Evolutionary conservation across 1,284 basidiomycete species (phyloP).

Genomic region (Heterobasidion parviporum): DNA sequence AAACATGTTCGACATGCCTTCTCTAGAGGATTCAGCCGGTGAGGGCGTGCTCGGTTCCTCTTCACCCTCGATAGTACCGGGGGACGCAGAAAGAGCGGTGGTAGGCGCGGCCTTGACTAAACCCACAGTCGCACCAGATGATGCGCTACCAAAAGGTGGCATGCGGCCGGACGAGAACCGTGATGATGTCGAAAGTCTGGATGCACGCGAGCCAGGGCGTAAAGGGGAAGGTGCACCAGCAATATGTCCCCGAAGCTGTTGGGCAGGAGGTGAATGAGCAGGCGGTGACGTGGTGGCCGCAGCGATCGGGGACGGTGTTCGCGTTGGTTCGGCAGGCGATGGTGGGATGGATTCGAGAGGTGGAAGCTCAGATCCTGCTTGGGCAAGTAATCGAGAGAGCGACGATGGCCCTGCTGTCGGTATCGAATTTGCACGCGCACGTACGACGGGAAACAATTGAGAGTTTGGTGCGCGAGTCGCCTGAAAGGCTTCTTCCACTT

Average conservation of each 20-base stretch:
- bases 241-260: slow-evolving; percentile 7
- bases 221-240: slow-evolving; percentile 42
- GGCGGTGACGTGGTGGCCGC: slow-evolving; percentile 10
- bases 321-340: slow-evolving; percentile 20
- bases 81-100: slow-evolving; percentile 46
- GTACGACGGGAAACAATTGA: slow-evolving; percentile 48
- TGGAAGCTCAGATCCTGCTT: slow-evolving; percentile 36
- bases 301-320: slow-evolving; percentile 11
- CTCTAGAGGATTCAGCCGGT: slow-evolving; percentile 48
- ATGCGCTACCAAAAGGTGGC: slow-evolving; percentile 41
- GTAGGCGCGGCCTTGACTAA: slow-evolving; percentile 56
- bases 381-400: slow-evolving; percentile 64
- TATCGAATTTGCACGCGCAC: slow-evolving; percentile 58
- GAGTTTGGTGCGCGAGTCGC: slow-evolving; percentile 54
- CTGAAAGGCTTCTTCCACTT: slow-evolving; percentile 60
- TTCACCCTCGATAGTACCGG: not conserved
- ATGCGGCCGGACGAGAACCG: slow-evolving; percentile 51
- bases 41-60: slow-evolving; percentile 34
- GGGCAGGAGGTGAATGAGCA: slow-evolving; percentile 6
- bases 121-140: slow-evolving; percentile 16
- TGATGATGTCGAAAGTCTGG: slow-evolving; percentile 52
- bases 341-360: slow-evolving; percentile 25
- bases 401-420: slow-evolving; percentile 66
- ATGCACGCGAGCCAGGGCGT: slow-evolving; percentile 60
- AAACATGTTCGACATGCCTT: slow-evolving; percentile 39